Base-by-base conservation (phyloP, 371 early-diverging fungal genomes). In the Cladochytrium tenue region DNA sequence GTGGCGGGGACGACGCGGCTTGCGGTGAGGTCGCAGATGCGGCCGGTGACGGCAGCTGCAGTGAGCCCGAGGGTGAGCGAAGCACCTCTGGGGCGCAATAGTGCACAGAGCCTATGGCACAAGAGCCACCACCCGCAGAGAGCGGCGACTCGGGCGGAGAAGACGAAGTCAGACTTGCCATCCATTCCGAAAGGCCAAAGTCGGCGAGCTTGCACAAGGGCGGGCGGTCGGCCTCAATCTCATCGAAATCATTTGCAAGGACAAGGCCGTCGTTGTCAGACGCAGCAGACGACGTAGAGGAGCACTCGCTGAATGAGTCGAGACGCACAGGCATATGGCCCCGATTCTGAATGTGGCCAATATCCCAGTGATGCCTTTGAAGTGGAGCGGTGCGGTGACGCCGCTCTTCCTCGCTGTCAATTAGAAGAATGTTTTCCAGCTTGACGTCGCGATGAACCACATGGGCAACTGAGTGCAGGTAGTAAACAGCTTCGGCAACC, bases 361-460 rank as follows among this genome's bases (percentile, higher is more conserved):
- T 13, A 20, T 43, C 13, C 43, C 43, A 43, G n/a, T n/a, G n/a
- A n/a, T n/a, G n/a, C n/a, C n/a, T n/a, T n/a, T n/a, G n/a, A n/a
- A n/a, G n/a, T n/a, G n/a, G n/a, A 7, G 43, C 43, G 13, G 43
- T 20, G 15, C 53, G 27, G 7, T 26, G 53, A 7, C 53, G 53
- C 7, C 7, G 13, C 27, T 13, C 27, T 26, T 53, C 26, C 26
- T 60, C 53, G 32, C 56, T 51, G 51, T 60, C 62, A 58, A 58
- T 28, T 17, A 59, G 27, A 17, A 59, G 23, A 23, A 97, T 84
- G 73, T 97, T 97, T 63, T 98, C 98, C 30, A 92, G 82, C 76
- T 98, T 98, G 56, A 98, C 72, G 75, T 98, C 98, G 58, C 93
- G 87, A 76, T 98, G 97, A 26, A 89, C 88, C 23, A 96, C 83